phyloP scores from a whole-genome alignment of 1,139 yeast species.

The Debaryomyces psychrophilus region DNA sequence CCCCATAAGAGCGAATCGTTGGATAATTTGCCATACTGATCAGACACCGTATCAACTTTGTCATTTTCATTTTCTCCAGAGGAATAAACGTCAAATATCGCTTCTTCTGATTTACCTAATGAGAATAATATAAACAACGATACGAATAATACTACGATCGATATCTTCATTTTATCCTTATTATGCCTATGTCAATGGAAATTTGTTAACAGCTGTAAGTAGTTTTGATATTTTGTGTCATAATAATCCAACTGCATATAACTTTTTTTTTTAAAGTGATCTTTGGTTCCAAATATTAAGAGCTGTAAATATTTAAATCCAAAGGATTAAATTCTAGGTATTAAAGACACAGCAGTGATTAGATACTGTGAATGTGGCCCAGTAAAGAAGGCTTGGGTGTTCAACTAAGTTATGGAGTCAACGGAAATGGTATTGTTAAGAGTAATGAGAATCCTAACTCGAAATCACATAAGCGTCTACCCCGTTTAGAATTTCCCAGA shows the following conservation, averaged over 20 bases:
- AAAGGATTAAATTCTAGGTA: slow-evolving; percentile 1
- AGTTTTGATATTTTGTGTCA: slow-evolving; percentile 2
- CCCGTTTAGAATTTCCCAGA: slow-evolving; percentile 31
- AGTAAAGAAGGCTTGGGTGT: slow-evolving; percentile 43
- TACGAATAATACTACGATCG: neutral
- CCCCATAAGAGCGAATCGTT: slow-evolving; percentile 70
- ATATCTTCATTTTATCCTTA: neutral
- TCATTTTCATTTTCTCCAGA: slow-evolving; percentile 12
- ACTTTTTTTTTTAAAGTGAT: neutral
- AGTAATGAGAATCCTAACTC: slow-evolving; percentile 16
- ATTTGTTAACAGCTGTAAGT: neutral
- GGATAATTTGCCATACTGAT: slow-evolving; percentile 30
- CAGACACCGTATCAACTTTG: slow-evolving; percentile 19
- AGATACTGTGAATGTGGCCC: slow-evolving; percentile 41
- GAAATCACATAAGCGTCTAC: slow-evolving; percentile 7
- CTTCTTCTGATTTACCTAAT: slow-evolving; percentile 12
- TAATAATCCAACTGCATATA: slow-evolving; percentile 1
- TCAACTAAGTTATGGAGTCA: slow-evolving; percentile 42
- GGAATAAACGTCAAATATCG: slow-evolving; percentile 21
- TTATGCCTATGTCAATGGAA: neutral
- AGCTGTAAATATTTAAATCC: neutral
- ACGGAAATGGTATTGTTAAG: slow-evolving; percentile 31
- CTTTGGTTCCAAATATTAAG: slow-evolving; percentile 1
- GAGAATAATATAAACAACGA: neutral
- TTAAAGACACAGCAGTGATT: neutral